Evolutionary conservation across 495 filamentous ascomycete species (phyloP), one percentile per base, ranked within the genome.

Genomic region (Penicillium bovifimosum): DNA sequence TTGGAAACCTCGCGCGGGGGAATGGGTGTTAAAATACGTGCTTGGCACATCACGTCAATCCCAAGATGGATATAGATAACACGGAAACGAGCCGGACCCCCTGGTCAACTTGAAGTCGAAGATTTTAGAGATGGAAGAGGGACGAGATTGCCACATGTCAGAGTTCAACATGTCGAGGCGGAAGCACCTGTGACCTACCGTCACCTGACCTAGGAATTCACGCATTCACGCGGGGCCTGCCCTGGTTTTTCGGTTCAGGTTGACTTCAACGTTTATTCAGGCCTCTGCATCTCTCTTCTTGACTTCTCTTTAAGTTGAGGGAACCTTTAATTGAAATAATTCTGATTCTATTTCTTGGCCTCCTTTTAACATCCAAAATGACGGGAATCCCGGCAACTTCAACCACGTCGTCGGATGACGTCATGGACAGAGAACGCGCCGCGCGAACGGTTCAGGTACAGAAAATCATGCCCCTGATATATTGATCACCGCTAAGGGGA

Each of bases 371-470:
- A n/a, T n/a, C 8, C 8, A 29, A 1, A 13, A 34, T 49, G 27
- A 40, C 44, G 26, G 31, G 17, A 24, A 26, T 29, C 9, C 13
- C 6, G 14, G 39, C 27, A 29, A 18, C 33, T 17, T 33, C 27
- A 10, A 26, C 39, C 29, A 4, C 27, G 14, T 34, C 20, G 20
- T 24, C 32, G 8, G 26, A 51, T 67, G 65, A 67, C 65, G 65
- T 67, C 65, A 67, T 45, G 24, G 52, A 41, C 41, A 47, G 60
- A 46, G 50, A 66, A 32, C 38, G 65, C 35, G 82, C 82, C 2
- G 82, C 80, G 16, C 66, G 72, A 32, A 61, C 76, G 40, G 84
- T 86, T 53, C 70, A 73, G 67, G 70, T 72, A 65, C 52, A 47
- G 20, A n/a, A 10, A 29, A 5, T 26, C 34, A 17, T 17, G 13